Base-by-base conservation (phyloP, 441 rosid genomes). In the Viola pubescens region DNA sequence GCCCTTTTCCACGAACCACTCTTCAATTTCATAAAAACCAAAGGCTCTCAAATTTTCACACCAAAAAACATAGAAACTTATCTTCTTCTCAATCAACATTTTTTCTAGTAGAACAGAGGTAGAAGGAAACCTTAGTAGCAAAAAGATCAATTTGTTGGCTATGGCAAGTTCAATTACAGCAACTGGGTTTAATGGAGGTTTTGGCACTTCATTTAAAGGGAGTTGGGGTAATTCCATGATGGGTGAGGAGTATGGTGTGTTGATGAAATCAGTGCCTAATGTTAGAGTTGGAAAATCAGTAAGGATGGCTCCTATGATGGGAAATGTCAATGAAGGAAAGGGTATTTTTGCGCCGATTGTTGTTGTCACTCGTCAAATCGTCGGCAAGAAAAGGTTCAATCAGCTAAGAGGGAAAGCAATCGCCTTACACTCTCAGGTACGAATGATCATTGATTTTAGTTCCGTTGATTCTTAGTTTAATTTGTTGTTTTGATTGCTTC, bases 351-450 rank as follows among this genome's bases (percentile, higher is more conserved):
- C 95, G 2, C 98, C 98, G 0, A 3, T 69, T 43, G 95, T 91
- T 26, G 91, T 91, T 60, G 60, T 87, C 11, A 75, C 95, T 3
- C 82, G 98, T 39, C 77, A 84, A 66, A 9, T 89, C 13, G 58
- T 89, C 9, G 95, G 98, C 53, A 91, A 83, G 80, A 89, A 89
- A 70, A 79, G 75, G 67, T 91, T 91, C 78, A 89, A 89, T 66
- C 98, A 91, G 80, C 68, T 89, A 19, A 67, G 98, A 65, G 98
- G 98, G 65, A 91, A 91, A 79, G 98, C 98, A n/a, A 89, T 91
- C 69, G 94, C 98, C 42, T 76, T 89, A 49, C 98, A 91, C 74
- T 91, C 98, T 3, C 98, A 91, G 91, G 97, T 81, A 60, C 4
- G 2, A 1, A 3, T 52, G 19, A 19, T 6, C 13, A 2, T 1